Evolutionary conservation across 768 basidiomycete species (phyloP), one percentile per base, ranked within the genome.

Genomic region (Botryobasidium botryosum): DNA sequence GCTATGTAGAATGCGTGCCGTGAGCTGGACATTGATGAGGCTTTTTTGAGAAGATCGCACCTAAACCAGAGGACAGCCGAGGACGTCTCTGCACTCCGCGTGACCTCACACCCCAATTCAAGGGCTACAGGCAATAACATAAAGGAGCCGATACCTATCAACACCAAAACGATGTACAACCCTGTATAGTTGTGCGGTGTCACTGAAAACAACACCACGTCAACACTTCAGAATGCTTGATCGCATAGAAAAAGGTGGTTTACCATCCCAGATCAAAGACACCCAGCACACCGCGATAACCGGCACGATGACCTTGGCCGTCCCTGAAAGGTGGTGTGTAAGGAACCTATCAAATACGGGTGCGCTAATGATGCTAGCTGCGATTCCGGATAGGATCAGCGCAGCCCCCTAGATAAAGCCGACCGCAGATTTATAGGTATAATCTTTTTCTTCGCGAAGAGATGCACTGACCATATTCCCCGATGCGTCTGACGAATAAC

Each of bases 291-390:
- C 65, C 13, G 68, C 76, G 4, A 80, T 63, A 35, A 77, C 55
- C 1, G 83, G 83, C 13, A 75, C 67, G 7, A 82, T 54, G 0
- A 72, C 47, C 45, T 78, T 81, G 44, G 68, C 52, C 2, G 75
- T 71, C 8, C 72, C 50, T 0, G 74, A 79, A 31, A 85, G 66
- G 48, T 73, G 73, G 51, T 77, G 70, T 4, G 80, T 86, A 49
- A 88, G 72, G n/a, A 85, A 72, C 17, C 84, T 74, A 54, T 87
- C 85, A 54, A 85, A 78, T 3, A 86, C 59, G 0, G 85, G 86
- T 1, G 84, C 74, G 0, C 77, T 71, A 40, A 76, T 53, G 25
- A 76, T 62, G 0, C 85, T 77, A 7, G 74, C 69, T 2, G 81
- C 58, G 47, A 88, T 71, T 18, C 86, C 85, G 1, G 77, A 43